Evolutionary conservation across 768 basidiomycete genomes (phyloP).

Genomic region (Lactarius indigo): DNA sequence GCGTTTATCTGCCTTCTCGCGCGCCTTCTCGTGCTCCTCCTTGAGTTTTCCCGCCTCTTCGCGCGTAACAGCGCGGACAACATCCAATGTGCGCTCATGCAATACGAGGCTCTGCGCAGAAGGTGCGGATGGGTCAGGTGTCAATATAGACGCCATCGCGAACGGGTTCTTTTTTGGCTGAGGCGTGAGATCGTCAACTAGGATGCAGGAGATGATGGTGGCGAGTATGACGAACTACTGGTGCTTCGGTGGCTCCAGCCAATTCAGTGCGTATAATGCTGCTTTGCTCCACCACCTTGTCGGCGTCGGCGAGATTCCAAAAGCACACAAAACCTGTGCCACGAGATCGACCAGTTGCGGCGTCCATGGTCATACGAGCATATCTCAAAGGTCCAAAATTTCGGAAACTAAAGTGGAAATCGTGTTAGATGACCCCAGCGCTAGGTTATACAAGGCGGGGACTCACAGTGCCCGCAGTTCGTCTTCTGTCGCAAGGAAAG

Average conservation of each 20-base stretch:
- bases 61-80: slow-evolving; percentile 84
- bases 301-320: slow-evolving; percentile 90
- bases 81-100: slow-evolving; percentile 90
- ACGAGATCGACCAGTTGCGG: slow-evolving; percentile 76
- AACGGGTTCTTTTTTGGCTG: slow-evolving; percentile 82
- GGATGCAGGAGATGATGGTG: background rate
- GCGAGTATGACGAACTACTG: slow-evolving; percentile 17
- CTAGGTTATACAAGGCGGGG: background rate
- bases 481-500: slow-evolving; percentile 90
- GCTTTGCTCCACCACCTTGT: slow-evolving; percentile 79
- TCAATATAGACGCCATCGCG: slow-evolving; percentile 81
- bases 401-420: slow-evolving; percentile 61
- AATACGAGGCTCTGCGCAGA: slow-evolving; percentile 80
- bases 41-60: slow-evolving; percentile 85
- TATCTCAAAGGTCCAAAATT: slow-evolving; percentile 91
- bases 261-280: slow-evolving; percentile 66
- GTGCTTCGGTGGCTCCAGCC: slow-evolving; percentile 38
- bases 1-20: slow-evolving; percentile 90
- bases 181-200: background rate
- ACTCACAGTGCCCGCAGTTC: slow-evolving; percentile 81
- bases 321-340: slow-evolving; percentile 98
- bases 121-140: slow-evolving; percentile 87
- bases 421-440: background rate
- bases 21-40: slow-evolving; percentile 78
- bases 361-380: slow-evolving; percentile 85